Percentiles rank a stretch among this genome's conserved stretches.
Conservation (phyloP, 176 grass and related monocot species). For the sorghum (Sorghum bicolor) region Sorghum_bicolor_NCBIv3 NC_012872.2:68128501-68129000, state of each 20-base stretch:
- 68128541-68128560: too few relatives aligned
- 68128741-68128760: too few relatives aligned
- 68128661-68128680: neutral
- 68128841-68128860: neutral
- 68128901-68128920: neutral
- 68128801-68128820: neutral
- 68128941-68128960: neutral
- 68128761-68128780: neutral
- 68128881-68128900: neutral
- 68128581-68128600: neutral
- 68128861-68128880: neutral
- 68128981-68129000: slow-evolving; percentile 78
- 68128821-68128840: neutral
- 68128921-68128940: neutral
- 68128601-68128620: neutral
- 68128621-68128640: neutral
- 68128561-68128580: too few relatives aligned
- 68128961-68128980: neutral
- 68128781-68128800: neutral
- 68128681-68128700: neutral
- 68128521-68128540: neutral
- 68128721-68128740: neutral
- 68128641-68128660: neutral
- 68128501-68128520: too few relatives aligned
- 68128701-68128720: neutral